phyloP scores from a whole-genome alignment of 2,329 filamentous ascomycete genomes.

The Fusarium armeniacum region DNA sequence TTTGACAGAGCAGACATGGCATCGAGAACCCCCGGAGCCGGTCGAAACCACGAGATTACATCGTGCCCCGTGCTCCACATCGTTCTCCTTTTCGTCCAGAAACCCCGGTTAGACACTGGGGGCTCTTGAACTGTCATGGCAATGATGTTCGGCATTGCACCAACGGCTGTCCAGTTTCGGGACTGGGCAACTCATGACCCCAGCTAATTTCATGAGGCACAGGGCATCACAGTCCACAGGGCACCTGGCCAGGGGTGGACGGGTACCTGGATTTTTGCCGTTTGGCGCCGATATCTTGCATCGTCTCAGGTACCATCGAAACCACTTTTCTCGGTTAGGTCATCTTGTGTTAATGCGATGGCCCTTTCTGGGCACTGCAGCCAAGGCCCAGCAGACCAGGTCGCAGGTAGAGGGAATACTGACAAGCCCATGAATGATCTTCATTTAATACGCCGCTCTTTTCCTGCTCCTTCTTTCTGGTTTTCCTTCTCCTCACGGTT shows the following conservation, averaged over 20 bases:
- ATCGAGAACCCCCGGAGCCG: slow-evolving; percentile 34
- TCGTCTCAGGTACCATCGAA: slow-evolving; percentile 41
- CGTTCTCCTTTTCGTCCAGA: slow-evolving; percentile 47
- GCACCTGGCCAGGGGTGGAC: slow-evolving; percentile 16
- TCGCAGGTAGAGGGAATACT: slow-evolving; percentile 54
- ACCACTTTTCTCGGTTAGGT: slow-evolving; percentile 40
- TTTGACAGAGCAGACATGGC: slow-evolving; percentile 25
- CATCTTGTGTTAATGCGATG: slow-evolving; percentile 41
- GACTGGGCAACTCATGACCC: slow-evolving; percentile 37
- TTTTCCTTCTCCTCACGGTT: slow-evolving; percentile 57
- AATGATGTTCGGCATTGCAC: slow-evolving; percentile 45
- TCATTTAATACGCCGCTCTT: slow-evolving; percentile 49
- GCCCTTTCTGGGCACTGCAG: slow-evolving; percentile 38
- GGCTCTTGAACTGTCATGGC: slow-evolving; percentile 22
- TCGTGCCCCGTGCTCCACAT: slow-evolving; percentile 46
- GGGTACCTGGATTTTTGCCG: slow-evolving; percentile 43
- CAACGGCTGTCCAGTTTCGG: slow-evolving; percentile 48
- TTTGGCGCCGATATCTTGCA: slow-evolving; percentile 28
- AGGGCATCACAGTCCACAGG: slow-evolving; percentile 11
- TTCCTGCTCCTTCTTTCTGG: slow-evolving; percentile 51
- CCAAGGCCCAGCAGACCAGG: slow-evolving; percentile 38
- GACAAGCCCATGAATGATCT: slow-evolving; percentile 56
- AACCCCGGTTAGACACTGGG: slow-evolving; percentile 30
- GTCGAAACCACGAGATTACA: slow-evolving; percentile 49
- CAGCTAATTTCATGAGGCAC: slow-evolving; percentile 40